Evolutionary conservation across 345 rosid genomes (phyloP).

Genomic region (Capsella bursapastoris): DNA sequence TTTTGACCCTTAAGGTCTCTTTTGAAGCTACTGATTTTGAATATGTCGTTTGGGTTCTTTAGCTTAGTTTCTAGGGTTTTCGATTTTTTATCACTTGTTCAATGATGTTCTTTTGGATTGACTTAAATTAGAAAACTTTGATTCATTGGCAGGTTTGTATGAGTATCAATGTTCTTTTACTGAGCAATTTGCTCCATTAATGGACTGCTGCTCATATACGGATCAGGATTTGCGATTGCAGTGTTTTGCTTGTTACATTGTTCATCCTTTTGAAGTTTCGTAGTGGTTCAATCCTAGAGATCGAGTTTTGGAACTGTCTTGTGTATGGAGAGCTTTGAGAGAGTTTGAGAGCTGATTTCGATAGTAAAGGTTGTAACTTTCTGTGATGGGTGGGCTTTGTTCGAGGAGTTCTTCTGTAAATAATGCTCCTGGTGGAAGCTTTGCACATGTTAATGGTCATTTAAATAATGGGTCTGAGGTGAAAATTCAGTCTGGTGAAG

Average conservation of each 20-base stretch:
- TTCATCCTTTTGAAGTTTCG: constrained; percentile 37
- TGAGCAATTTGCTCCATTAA: constrained; percentile 54
- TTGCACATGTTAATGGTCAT: constrained; percentile 66
- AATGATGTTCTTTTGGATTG: constrained; percentile 9
- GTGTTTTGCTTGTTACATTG: constrained; percentile 47
- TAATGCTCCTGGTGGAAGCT: constrained; percentile 91
- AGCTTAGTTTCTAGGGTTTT: constrained; percentile 36
- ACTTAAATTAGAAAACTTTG: constrained; percentile 21
- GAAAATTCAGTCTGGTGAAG: constrained; percentile 55
- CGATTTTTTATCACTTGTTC: background rate
- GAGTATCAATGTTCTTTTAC: constrained; percentile 23
- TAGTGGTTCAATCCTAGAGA: background rate
- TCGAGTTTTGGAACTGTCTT: constrained; percentile 12
- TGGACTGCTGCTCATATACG: constrained; percentile 57
- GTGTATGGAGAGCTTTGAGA: constrained; percentile 49
- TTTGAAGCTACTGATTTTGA: constrained; percentile 9
- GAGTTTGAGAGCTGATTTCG: constrained; percentile 36
- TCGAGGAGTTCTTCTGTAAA: constrained; percentile 93
- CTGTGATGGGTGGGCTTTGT: constrained; percentile 95
- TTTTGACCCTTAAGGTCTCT: constrained; percentile 22
- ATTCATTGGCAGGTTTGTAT: constrained; percentile 38
- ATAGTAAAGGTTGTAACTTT: background rate
- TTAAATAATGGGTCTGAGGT: constrained; percentile 49
- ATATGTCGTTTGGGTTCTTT: background rate
- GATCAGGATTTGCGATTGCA: constrained; percentile 48